Evolutionary conservation across 2,329 filamentous ascomycete genomes (phyloP), one percentile per base, ranked within the genome.

Genomic region (Neonectria hederae): DNA sequence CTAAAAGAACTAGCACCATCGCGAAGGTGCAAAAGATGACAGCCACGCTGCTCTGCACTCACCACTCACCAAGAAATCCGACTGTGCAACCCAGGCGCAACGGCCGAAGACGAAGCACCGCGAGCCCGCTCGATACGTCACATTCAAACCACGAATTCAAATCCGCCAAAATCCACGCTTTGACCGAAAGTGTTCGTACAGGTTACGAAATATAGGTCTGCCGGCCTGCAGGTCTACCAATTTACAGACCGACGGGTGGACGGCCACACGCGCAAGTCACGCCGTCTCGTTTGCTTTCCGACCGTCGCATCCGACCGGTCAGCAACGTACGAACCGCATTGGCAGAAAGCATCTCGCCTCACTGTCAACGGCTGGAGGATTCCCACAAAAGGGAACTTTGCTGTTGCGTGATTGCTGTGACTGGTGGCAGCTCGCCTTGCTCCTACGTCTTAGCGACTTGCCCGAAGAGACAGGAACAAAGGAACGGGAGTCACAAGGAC

Each of bases 11-110:
- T 57, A 54, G 57, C 48, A 55, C 21, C 19, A 51, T 46, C 38
- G 28, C 62, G 40, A 46, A 53, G 43, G 59, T 59, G 53, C 56
- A 60, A 51, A 65, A 68, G 51, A 61, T 69, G 62, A 59, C 51
- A 54, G 62, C 52, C 66, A 66, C 59, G 58, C 56, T 66, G 40
- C 21, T 55, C 49, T 48, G 53, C 57, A 54, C 48, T 56, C 54
- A 61, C 58, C 48, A 48, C 54, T n/a, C 60, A 61, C 54, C 55
- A 54, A 49, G 19, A 59, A 19, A 28, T 14, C 46, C 38, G 53
- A 38, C 48, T 35, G 21, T 56, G 42, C 54, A 38, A 54, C 46
- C 35, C 45, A 38, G 43, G 54, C 54, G 54, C 60, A 63, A 63
- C 60, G 42, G 54, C 53, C 58, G 54, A 63, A 28, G 19, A 32